These are phyloP conservation scores for Corchorus capsularis DNA, from an alignment of 345 rosid genomes.

Conservation along the genomic window DNA sequence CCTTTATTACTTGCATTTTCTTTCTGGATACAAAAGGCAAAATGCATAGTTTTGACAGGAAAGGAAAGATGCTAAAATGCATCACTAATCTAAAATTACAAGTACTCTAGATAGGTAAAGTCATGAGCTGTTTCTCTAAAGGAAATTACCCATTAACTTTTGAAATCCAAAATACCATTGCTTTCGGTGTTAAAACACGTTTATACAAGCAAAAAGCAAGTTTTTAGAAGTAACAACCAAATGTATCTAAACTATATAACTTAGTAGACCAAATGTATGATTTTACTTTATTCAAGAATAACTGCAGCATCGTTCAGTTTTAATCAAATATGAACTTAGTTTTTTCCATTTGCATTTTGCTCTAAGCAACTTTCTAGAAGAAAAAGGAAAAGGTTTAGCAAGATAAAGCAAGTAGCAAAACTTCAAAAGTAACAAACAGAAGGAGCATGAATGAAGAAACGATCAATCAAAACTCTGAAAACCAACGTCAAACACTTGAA, in stretches of 20 bases:
- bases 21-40: background rate
- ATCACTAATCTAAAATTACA: background rate
- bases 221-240: background rate
- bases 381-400: background rate
- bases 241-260: background rate
- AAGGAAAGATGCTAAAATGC: background rate
- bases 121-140: background rate
- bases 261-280: background rate
- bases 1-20: background rate
- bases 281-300: background rate
- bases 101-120: background rate
- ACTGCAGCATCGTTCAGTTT: background rate
- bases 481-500: conserved; percentile 5
- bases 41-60: background rate
- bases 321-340: background rate
- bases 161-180: conserved; percentile 1
- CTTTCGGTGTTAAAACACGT: background rate
- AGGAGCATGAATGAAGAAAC: background rate
- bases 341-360: background rate
- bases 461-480: background rate
- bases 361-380: background rate
- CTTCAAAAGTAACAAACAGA: background rate
- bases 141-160: background rate
- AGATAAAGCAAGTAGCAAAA: background rate
- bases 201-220: background rate